phyloP scores from a whole-genome alignment of 805 yeast species.

The Starmerella apicola region DNA sequence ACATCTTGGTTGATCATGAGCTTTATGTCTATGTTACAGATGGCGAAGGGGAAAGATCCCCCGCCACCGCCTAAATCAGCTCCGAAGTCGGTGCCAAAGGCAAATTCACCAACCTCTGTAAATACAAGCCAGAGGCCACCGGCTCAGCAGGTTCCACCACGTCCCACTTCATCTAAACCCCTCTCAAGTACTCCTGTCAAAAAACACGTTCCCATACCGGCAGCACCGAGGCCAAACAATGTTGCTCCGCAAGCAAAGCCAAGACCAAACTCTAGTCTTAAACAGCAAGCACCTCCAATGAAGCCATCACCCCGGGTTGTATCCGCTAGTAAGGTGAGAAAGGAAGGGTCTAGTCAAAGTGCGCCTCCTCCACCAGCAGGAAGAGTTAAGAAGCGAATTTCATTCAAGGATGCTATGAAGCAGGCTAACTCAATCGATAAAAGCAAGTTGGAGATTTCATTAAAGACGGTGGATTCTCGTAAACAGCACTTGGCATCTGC shows the following conservation, averaged over 20 bases:
- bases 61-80: slow-evolving; percentile 3
- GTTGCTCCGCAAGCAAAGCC: too few species aligned
- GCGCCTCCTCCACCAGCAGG: slow-evolving; percentile 10
- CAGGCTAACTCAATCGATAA: slow-evolving; percentile 51
- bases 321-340: too few species aligned
- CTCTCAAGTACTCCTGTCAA: too few species aligned
- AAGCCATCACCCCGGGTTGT: too few species aligned
- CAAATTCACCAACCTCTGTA: not conserved
- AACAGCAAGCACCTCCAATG: too few species aligned
- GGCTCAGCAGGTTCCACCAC: too few species aligned
- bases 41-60: slow-evolving; percentile 18
- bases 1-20: slow-evolving; percentile 14
- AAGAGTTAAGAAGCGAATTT: slow-evolving; percentile 27
- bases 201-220: too few species aligned
- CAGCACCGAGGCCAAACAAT: too few species aligned
- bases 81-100: not conserved
- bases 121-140: not conserved
- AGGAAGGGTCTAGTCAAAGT: too few species aligned
- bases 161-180: too few species aligned
- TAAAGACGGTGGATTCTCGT: slow-evolving; percentile 25
- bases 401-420: slow-evolving; percentile 56
- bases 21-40: slow-evolving; percentile 18
- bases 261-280: too few species aligned
- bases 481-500: not conserved
- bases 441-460: slow-evolving; percentile 33